Evolutionary conservation across 805 yeast species (phyloP).

Genomic region (Kluyveromyces starmeri): DNA sequence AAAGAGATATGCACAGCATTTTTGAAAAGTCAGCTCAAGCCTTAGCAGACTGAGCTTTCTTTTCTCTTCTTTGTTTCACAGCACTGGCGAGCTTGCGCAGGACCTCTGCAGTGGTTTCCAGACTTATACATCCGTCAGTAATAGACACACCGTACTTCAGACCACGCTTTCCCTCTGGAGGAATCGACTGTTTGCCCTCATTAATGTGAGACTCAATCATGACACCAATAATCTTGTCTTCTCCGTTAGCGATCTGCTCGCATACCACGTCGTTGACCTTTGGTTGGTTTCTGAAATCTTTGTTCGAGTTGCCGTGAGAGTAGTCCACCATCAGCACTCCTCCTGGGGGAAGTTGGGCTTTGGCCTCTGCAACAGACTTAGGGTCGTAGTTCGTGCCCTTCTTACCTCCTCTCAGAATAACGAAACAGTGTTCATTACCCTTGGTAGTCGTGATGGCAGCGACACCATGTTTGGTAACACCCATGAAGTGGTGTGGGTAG

Average conservation of each 20-base stretch:
- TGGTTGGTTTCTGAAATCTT: constrained; percentile 93
- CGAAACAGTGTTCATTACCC: constrained; percentile 92
- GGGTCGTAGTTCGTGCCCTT: constrained; percentile 88
- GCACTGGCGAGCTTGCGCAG: constrained; percentile 73
- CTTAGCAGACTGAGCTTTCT: constrained; percentile 7
- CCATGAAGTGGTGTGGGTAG: constrained; percentile 89
- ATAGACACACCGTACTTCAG: constrained; percentile 91
- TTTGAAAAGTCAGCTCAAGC: too few relatives aligned
- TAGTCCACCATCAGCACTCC: constrained; percentile 85
- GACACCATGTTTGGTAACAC: constrained; percentile 93
- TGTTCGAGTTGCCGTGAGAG: constrained; percentile 94
- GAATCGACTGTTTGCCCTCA: constrained; percentile 85
- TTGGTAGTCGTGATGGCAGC: constrained; percentile 94
- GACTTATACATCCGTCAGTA: constrained; percentile 93
- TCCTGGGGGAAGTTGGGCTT: constrained; percentile 43
- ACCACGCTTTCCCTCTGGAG: constrained; percentile 46
- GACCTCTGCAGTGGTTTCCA: constrained; percentile 82
- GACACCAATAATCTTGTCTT: constrained; percentile 73
- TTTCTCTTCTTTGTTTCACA: constrained; percentile 68
- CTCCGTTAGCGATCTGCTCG: constrained; percentile 75
- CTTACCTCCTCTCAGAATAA: constrained; percentile 93
- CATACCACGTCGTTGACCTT: constrained; percentile 78
- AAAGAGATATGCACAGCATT: too few relatives aligned
- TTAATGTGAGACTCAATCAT: constrained; percentile 92
- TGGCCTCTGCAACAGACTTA: constrained; percentile 65